Conservation (phyloP, 495 filamentous ascomycete species). For the Talaromyces thailandensis region DNA sequence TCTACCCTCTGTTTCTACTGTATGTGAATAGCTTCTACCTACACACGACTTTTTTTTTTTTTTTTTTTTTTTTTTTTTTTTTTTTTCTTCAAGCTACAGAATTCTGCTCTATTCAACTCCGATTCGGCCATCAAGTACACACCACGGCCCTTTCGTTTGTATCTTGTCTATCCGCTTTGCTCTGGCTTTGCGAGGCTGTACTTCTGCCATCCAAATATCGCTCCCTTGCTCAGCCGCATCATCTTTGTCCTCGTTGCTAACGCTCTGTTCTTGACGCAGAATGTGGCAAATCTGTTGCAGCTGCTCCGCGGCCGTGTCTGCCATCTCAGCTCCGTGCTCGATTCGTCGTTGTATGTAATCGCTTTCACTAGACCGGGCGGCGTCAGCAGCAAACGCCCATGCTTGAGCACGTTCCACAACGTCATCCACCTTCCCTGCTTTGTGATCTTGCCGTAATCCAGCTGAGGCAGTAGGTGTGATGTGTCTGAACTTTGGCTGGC, state of each 20-base stretch:
- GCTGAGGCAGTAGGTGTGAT: constrained; percentile 23
- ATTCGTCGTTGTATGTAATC: constrained; percentile 32
- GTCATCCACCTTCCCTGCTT: constrained; percentile 20
- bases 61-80: too few species aligned
- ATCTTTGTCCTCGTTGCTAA: constrained; percentile 13
- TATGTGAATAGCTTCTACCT: not conserved
- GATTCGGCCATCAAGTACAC: constrained; percentile 25
- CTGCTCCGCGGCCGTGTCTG: constrained; percentile 20
- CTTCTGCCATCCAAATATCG: constrained; percentile 31
- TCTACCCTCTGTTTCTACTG: not conserved
- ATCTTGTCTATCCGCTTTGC: constrained; percentile 12
- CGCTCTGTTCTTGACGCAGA: constrained; percentile 28
- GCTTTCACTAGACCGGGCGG: constrained; percentile 23
- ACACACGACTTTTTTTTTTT: not conserved
- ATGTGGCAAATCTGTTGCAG: constrained; percentile 24
- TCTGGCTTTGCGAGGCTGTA: constrained; percentile 13
- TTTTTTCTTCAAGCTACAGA: not conserved
- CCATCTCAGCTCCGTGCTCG: constrained; percentile 21
- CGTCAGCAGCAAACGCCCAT: constrained; percentile 41
- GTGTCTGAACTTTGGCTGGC: constrained; percentile 35
- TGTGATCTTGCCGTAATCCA: constrained; percentile 11
- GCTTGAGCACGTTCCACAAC: constrained; percentile 29
- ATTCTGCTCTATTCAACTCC: constrained; percentile 13
- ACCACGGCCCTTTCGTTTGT: constrained; percentile 29
- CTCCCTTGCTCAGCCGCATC: constrained; percentile 9